Evolutionary conservation across 192 early-diverging fungal genomes (phyloP), one percentile per base, ranked within the genome.

Genomic region (Podila verticillata): DNA sequence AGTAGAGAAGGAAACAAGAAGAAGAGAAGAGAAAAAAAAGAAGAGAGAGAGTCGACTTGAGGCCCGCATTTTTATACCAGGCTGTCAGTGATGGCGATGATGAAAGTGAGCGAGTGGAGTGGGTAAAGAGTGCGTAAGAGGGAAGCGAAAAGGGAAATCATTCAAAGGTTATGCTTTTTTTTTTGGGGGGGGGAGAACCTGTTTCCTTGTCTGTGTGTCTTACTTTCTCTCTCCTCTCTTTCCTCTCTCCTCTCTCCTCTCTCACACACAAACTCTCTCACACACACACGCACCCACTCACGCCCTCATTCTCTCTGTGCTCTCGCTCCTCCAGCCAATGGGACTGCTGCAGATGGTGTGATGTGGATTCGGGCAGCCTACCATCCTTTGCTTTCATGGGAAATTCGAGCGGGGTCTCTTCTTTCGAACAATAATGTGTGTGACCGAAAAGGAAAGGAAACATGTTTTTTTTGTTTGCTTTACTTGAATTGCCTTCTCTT

Each of bases 391-490:
- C 31, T 19, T 13, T 32, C 60, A 61, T 28, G 56, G 32, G 65
- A 35, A 20, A 32, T 34, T 19, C 5, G 56, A 44, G 20, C 32
- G 48, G 26, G n/a, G 28, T 48, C 28, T 44, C 39, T 7, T 44
- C 17, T n/a, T 44, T 44, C 39, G 17, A n/a, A n/a, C n/a, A n/a
- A n/a, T 15, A 51, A 22, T 19, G 48, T 32, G 34, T 15, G 17
- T 13, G 35, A 73, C 63, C 17, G 36, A 65, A 34, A 58, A 66
- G 70, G 70, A 65, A 72, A 58, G 12, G 70, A 72, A 72, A 34
- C 5, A 35, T 24, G 32, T 26, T 68, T n/a, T 58, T 36, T 26
- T n/a, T 6, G 48, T 13, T 22, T 32, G 49, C 4, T 24, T 24
- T 31, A 56, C 22, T 32, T 0, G 13, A 57, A 9, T 47, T 26